Conservation (phyloP, 2,329 filamentous ascomycete genomes). For the Epichloe hybrida region DNA sequence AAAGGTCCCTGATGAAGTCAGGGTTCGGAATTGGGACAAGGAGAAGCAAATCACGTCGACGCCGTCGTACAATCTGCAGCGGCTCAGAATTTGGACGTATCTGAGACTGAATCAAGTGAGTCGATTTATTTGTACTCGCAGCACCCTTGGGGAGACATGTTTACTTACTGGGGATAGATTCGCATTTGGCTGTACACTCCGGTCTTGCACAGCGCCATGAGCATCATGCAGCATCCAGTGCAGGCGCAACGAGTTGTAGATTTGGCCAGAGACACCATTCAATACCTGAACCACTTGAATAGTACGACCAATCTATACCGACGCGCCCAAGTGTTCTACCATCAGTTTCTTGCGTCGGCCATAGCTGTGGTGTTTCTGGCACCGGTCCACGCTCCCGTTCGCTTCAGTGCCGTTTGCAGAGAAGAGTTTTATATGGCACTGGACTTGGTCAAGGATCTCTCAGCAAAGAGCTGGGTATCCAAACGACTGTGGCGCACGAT, state of each 20-base stretch:
- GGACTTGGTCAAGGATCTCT: constrained; percentile 60
- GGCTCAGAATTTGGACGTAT: constrained; percentile 73
- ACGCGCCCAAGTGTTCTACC: constrained; percentile 62
- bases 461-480: constrained; percentile 56
- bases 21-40: constrained; percentile 45
- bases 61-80: constrained; percentile 51
- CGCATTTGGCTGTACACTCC: constrained; percentile 81
- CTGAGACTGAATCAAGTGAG: constrained; percentile 65
- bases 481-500: constrained; percentile 64
- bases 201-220: constrained; percentile 70
- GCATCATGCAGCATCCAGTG: constrained; percentile 61
- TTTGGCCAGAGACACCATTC: constrained; percentile 64
- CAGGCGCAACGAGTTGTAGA: constrained; percentile 64
- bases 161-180: constrained; percentile 30
- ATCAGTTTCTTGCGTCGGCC: constrained; percentile 65
- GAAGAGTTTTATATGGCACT: constrained; percentile 71
- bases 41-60: constrained; percentile 38
- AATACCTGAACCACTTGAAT: constrained; percentile 57
- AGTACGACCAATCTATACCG: constrained; percentile 59
- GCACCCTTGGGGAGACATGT: neutral
- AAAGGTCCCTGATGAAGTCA: constrained; percentile 48
- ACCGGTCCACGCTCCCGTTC: constrained; percentile 58
- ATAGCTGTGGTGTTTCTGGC: constrained; percentile 66
- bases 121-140: neutral
- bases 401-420: constrained; percentile 54